phyloP scores from a whole-genome alignment of 2,329 filamentous ascomycete genomes.

The Aspergillus proliferans region DNA sequence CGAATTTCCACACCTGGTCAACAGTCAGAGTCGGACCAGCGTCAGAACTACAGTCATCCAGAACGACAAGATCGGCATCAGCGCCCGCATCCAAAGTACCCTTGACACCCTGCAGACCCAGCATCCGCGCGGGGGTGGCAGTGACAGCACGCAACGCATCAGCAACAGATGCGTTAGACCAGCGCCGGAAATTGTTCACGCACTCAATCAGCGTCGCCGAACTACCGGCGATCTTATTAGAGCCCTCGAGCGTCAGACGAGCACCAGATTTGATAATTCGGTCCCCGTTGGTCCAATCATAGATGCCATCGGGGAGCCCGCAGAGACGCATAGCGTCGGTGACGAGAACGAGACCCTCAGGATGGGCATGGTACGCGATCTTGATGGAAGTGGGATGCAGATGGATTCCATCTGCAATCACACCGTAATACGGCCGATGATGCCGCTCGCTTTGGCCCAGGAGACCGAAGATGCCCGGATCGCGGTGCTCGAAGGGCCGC shows the following conservation, averaged over 20 bases:
- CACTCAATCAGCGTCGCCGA: slow-evolving; percentile 40
- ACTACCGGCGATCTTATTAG: slow-evolving; percentile 70
- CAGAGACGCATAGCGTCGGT: slow-evolving; percentile 89
- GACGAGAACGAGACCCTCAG: slow-evolving; percentile 77
- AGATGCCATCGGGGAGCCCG: slow-evolving; percentile 75
- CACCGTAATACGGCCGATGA: slow-evolving; percentile 67
- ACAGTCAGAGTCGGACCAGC: slow-evolving; percentile 30
- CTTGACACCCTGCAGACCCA: slow-evolving; percentile 35
- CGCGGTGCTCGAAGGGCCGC: slow-evolving; percentile 81
- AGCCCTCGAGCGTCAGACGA: slow-evolving; percentile 69
- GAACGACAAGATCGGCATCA: slow-evolving; percentile 38
- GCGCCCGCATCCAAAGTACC: slow-evolving; percentile 34
- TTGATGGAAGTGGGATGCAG: slow-evolving; percentile 82
- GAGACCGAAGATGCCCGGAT: slow-evolving; percentile 83
- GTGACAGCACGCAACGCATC: slow-evolving; percentile 37
- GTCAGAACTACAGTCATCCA: slow-evolving; percentile 28
- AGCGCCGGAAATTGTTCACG: slow-evolving; percentile 40
- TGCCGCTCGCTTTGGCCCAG: slow-evolving; percentile 58
- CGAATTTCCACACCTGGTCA: slow-evolving; percentile 41
- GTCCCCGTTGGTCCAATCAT: slow-evolving; percentile 75
- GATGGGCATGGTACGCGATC: slow-evolving; percentile 82
- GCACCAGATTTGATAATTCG: slow-evolving; percentile 57
- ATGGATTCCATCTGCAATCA: slow-evolving; percentile 88
- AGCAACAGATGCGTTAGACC: slow-evolving; percentile 34
- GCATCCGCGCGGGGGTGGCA: slow-evolving; percentile 33